A percentile compares a stretch with the other conserved stretches of the same genome.
These are phyloP conservation scores for Rhizopogon vinicolor DNA, from an alignment of 768 basidiomycete genomes.

Conservation along the genomic window DNA sequence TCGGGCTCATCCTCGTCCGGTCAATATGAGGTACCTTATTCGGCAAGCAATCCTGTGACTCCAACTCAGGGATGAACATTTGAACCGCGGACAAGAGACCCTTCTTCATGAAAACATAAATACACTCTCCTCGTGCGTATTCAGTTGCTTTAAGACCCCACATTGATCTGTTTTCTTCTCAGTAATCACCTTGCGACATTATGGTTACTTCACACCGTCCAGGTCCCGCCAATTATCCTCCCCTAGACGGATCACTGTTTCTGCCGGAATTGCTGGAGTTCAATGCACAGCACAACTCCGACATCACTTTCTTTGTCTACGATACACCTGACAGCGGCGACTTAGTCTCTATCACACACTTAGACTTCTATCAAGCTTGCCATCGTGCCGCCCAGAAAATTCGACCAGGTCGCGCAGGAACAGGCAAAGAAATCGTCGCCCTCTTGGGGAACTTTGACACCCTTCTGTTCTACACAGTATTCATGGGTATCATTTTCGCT, in stretches of 20 bases:
- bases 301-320: constrained; percentile 16
- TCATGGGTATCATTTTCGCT: constrained; percentile 34
- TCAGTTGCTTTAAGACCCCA: too few relatives aligned
- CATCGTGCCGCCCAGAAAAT: constrained; percentile 38
- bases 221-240: not conserved
- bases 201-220: not conserved
- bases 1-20: too few relatives aligned
- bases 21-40: too few relatives aligned
- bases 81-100: too few relatives aligned
- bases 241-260: not conserved
- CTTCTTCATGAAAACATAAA: too few relatives aligned
- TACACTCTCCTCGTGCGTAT: too few relatives aligned
- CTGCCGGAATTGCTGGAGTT: constrained; percentile 33
- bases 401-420: constrained; percentile 26
- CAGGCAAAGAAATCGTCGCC: constrained; percentile 16
- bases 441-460: constrained; percentile 27
- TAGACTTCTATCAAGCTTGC: constrained; percentile 35
- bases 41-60: too few relatives aligned
- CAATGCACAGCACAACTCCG: constrained; percentile 23
- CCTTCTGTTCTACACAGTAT: constrained; percentile 27
- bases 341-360: constrained; percentile 27
- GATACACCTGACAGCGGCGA: not conserved
- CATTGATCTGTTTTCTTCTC: too few relatives aligned
- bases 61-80: too few relatives aligned
- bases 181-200: not conserved